These are phyloP conservation scores for Chlorella sp. DNA, from an alignment of 139 green algal genomes.

Conservation along the genomic window DNA sequence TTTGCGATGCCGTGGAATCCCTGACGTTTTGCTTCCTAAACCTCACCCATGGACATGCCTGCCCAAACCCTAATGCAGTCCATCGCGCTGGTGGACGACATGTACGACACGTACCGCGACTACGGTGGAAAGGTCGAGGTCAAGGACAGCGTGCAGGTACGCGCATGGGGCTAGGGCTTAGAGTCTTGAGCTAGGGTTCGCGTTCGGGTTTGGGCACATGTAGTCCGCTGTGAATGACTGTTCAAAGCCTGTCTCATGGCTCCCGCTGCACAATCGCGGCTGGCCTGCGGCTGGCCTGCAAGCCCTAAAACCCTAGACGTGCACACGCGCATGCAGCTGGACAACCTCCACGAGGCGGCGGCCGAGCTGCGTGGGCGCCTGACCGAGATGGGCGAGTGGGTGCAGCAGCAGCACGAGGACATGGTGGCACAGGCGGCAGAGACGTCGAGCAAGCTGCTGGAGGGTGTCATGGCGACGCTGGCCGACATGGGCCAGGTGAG, in stretches of 20 bases:
- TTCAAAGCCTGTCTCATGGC: too few relatives aligned
- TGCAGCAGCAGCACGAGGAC: neutral
- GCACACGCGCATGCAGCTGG: neutral
- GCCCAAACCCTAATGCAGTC: conserved; percentile 1
- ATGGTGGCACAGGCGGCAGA: conserved; percentile 1
- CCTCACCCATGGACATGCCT: neutral
- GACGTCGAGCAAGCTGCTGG: neutral
- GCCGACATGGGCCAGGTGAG: neutral
- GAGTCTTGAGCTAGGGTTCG: too few relatives aligned
- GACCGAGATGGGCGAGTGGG: conserved; percentile 2
- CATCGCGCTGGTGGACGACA: conserved; percentile 18
- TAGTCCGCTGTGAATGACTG: too few relatives aligned
- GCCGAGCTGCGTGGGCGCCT: neutral
- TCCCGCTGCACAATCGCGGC: too few relatives aligned
- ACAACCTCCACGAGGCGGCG: conserved; percentile 6
- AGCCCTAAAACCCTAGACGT: neutral
- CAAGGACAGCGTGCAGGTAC: conserved; percentile 15
- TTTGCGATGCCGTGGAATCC: too few relatives aligned
- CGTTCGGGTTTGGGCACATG: too few relatives aligned
- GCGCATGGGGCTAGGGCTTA: conserved; percentile 9
- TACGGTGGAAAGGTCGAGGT: conserved; percentile 28
- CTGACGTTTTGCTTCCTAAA: too few relatives aligned
- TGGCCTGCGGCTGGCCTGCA: too few relatives aligned
- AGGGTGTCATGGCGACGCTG: neutral
- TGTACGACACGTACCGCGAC: conserved; percentile 31